These are phyloP conservation scores for grape (Vitis vinifera) DNA, from an alignment of 164 flowering plant species.

Conservation along the genomic window ASM3070453v1 NC_081807.1:2572501-2573000, in stretches of 20 bases:
- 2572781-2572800: slow-evolving; percentile 40
- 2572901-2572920: neutral
- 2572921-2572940: neutral
- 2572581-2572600: neutral
- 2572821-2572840: slow-evolving; percentile 20
- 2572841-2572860: too few relatives aligned
- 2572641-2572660: slow-evolving; percentile 25
- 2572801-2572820: slow-evolving; percentile 32
- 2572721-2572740: slow-evolving; percentile 37
- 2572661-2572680: slow-evolving; percentile 56
- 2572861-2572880: slow-evolving; percentile 8
- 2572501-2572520: slow-evolving; percentile 31
- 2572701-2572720: slow-evolving; percentile 31
- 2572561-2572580: slow-evolving; percentile 16
- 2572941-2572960: neutral
- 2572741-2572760: slow-evolving; percentile 36
- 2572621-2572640: neutral
- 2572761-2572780: slow-evolving; percentile 16
- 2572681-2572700: slow-evolving; percentile 45
- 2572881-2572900: neutral
- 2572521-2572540: slow-evolving; percentile 29
- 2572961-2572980: neutral
- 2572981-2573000: neutral
- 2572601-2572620: neutral
- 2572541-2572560: slow-evolving; percentile 49